Percentiles rank a stretch among this genome's conserved stretches.
These are phyloP conservation scores for Penicillium sp. DNA, from an alignment of 2,329 filamentous ascomycete species.

Conservation along the genomic window DNA sequence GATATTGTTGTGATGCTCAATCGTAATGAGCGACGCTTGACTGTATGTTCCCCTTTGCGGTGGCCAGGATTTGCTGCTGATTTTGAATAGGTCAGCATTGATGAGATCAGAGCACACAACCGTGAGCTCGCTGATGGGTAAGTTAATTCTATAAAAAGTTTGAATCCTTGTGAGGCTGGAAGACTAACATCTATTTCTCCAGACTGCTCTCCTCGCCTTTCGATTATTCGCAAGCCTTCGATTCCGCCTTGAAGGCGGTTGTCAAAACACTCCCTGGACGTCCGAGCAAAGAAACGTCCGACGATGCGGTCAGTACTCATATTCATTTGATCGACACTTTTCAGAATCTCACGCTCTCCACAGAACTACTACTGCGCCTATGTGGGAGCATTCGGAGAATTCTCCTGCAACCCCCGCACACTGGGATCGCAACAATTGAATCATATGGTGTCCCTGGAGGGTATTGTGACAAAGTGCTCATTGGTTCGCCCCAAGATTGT, in stretches of 20 bases:
- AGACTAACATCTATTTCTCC: conserved; percentile 17
- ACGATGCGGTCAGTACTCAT: conserved; percentile 62
- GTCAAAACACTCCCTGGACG: conserved; percentile 77
- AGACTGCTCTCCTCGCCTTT: conserved; percentile 79
- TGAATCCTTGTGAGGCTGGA: neutral
- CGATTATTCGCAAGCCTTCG: conserved; percentile 84
- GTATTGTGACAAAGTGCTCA: conserved; percentile 95
- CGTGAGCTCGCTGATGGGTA: conserved; percentile 73
- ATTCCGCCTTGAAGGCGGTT: conserved; percentile 85
- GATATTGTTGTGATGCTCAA: conserved; percentile 80
- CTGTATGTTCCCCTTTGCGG: conserved; percentile 40
- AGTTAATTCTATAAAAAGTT: conserved; percentile 2
- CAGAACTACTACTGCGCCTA: conserved; percentile 89
- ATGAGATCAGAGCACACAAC: conserved; percentile 88
- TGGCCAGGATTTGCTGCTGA: conserved; percentile 14
- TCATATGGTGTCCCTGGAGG: conserved; percentile 94
- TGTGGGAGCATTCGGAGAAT: conserved; percentile 92
- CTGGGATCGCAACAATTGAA: conserved; percentile 88
- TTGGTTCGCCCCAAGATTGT: conserved; percentile 96
- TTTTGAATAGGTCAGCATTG: conserved; percentile 66
- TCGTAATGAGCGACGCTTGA: conserved; percentile 59
- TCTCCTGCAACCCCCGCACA: conserved; percentile 90
- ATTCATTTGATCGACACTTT: neutral
- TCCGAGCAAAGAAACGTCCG: conserved; percentile 71
- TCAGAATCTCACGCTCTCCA: conserved; percentile 7